Conservation (phyloP, 2,329 filamentous ascomycete species). For the Sclerotiophoma versabilis region DNA sequence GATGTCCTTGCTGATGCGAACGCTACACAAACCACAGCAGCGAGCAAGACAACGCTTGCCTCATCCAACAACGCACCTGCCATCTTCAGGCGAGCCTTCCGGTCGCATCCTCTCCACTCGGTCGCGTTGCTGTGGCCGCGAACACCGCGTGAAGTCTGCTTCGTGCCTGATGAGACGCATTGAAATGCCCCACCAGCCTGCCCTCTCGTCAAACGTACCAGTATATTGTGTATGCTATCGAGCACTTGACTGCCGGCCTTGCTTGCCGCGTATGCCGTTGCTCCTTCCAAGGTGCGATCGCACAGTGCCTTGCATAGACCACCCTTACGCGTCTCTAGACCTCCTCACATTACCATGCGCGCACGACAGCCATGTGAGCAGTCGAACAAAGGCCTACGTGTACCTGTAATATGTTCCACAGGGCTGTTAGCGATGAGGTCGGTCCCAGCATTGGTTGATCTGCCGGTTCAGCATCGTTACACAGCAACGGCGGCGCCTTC, state of each 20-base stretch:
- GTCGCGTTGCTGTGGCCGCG: constrained; percentile 8
- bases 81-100: constrained; percentile 6
- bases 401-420: constrained; percentile 13
- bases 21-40: constrained; percentile 17
- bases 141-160: constrained; percentile 8
- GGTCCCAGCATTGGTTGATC: constrained; percentile 12
- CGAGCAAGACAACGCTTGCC: constrained; percentile 19
- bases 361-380: constrained; percentile 13
- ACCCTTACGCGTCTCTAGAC: not conserved
- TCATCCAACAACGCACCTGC: constrained; percentile 9
- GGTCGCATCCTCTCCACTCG: not conserved
- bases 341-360: constrained; percentile 12
- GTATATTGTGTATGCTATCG: not conserved
- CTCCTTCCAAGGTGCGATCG: not conserved
- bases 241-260: not conserved
- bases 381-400: constrained; percentile 7
- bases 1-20: constrained; percentile 20
- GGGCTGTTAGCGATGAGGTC: not conserved
- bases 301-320: constrained; percentile 10
- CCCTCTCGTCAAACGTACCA: not conserved
- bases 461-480: constrained; percentile 12
- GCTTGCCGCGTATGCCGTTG: constrained; percentile 7
- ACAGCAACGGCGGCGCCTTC: constrained; percentile 18
- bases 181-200: not conserved
- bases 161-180: constrained; percentile 7